Conservation (phyloP, 192 early-diverging fungal species). For the Backusella macrospora region DNA sequence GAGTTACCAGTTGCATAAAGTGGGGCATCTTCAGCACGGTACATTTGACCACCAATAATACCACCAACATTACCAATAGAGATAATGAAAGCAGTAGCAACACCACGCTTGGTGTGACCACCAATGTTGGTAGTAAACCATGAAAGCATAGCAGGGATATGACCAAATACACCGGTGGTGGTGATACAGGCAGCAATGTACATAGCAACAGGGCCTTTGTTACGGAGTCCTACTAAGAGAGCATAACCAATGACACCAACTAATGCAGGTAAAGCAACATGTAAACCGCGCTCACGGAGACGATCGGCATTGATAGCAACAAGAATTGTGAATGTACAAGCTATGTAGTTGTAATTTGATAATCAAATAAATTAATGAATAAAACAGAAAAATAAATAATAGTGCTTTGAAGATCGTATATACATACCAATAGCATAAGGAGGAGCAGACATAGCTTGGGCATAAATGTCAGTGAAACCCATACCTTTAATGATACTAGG, state of each 20-base stretch:
- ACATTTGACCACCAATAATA: slow-evolving; percentile 74
- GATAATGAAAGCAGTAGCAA: slow-evolving; percentile 67
- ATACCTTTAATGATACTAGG: slow-evolving; percentile 72
- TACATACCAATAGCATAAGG: slow-evolving; percentile 52
- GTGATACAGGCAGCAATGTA: slow-evolving; percentile 49
- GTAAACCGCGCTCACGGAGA: slow-evolving; percentile 48
- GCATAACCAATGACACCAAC: slow-evolving; percentile 54
- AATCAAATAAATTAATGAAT: neutral
- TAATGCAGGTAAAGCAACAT: slow-evolving; percentile 42
- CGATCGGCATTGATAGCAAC: slow-evolving; percentile 44
- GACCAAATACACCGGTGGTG: slow-evolving; percentile 49
- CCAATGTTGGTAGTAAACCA: slow-evolving; percentile 72
- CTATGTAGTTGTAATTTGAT: slow-evolving; percentile 21
- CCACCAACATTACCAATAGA: slow-evolving; percentile 75
- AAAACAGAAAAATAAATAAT: neutral
- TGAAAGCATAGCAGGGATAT: slow-evolving; percentile 62
- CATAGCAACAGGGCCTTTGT: slow-evolving; percentile 33
- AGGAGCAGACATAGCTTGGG: slow-evolving; percentile 55
- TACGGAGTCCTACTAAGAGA: slow-evolving; percentile 44
- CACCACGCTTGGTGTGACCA: slow-evolving; percentile 72
- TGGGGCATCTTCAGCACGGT: slow-evolving; percentile 61
- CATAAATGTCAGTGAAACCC: slow-evolving; percentile 54
- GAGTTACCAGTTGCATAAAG: slow-evolving; percentile 52
- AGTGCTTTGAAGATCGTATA: neutral
- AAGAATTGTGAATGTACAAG: slow-evolving; percentile 33